Percentiles rank a stretch among this genome's conserved stretches.
Conservation (phyloP, 345 rosid species). For the Rhodamnia rubescens region DNA sequence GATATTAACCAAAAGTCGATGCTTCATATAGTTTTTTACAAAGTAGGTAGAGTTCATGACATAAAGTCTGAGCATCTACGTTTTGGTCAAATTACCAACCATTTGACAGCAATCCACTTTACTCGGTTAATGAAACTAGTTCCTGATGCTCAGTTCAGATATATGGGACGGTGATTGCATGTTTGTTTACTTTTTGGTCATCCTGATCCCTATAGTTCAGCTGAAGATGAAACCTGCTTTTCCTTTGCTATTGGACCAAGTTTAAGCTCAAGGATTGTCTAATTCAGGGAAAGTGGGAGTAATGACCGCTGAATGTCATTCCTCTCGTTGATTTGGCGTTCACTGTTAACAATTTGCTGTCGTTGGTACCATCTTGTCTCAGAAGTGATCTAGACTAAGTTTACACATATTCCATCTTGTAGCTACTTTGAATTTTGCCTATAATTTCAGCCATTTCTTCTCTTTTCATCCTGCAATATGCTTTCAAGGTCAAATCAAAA, state of each 20-base stretch:
- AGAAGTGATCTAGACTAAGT: neutral
- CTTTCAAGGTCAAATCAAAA: neutral
- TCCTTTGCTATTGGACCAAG: neutral
- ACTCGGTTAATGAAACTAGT: neutral
- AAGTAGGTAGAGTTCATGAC: neutral
- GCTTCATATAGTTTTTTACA: neutral
- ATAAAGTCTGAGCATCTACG: neutral
- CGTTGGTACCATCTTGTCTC: neutral
- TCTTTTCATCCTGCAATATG: neutral
- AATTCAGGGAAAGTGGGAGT: neutral
- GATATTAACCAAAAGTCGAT: neutral
- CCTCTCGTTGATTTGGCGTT: neutral
- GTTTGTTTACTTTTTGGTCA: neutral
- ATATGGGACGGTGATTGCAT: neutral
- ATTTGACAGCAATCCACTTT: neutral
- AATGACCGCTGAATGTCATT: neutral
- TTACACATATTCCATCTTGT: neutral
- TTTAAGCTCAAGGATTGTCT: neutral
- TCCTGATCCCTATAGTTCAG: neutral
- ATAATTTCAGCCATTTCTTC: neutral
- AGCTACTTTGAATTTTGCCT: neutral
- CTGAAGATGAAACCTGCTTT: neutral
- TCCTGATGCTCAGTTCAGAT: neutral
- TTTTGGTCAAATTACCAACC: neutral
- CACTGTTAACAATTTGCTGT: neutral